Evolutionary conservation across 2,329 filamentous ascomycete genomes (phyloP), one percentile per base, ranked within the genome.

Genomic region (Diplodia corticola): DNA sequence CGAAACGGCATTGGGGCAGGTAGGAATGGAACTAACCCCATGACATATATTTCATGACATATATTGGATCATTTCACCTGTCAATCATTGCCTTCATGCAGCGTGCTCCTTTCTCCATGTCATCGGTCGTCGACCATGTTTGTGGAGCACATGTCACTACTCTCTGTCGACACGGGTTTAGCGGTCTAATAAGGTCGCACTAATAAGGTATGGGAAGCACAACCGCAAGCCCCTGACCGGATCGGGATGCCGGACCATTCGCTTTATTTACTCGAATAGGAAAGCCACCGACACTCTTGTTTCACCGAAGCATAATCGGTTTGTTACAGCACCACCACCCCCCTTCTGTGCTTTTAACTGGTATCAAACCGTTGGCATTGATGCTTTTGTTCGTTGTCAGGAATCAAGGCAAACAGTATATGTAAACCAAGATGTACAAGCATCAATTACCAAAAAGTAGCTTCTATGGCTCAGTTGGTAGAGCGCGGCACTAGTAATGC

Each of bases 401-500:
- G 10, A 35, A 3, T 12, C 33, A 10, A 35, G 10, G 10, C 1
- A 35, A 10, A 12, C 33, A 35, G 12, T 10, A 35, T 35, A 35
- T 35, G 3, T 12, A 35, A 1, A 12, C 7, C 2, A 35, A 35
- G 1, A 35, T 35, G 33, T 10, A 35, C 6, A 10, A 7, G 7
- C 6, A 1, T 9, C 30, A 0, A 10, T 44, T 6, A 44, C 7
- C 37, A 44, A 37, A 9, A 4, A 28, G 2, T n/a, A 7, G 61
- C 61, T 64, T 51, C 61, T 64, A 64, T 64, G 61, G 61, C 61
- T 64, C 61, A 64, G 61, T 64, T 64, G 61, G 61, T 64, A 64
- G 61, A 64, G 61, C 61, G 61, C 61, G 61, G 63, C 63, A 65
- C 63, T 65, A 65, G 63, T 65, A 65, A 65, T 65, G 63, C 63